These are phyloP conservation scores for Penicillium flavigenum DNA, from an alignment of 495 filamentous ascomycete genomes.

Conservation along the genomic window DNA sequence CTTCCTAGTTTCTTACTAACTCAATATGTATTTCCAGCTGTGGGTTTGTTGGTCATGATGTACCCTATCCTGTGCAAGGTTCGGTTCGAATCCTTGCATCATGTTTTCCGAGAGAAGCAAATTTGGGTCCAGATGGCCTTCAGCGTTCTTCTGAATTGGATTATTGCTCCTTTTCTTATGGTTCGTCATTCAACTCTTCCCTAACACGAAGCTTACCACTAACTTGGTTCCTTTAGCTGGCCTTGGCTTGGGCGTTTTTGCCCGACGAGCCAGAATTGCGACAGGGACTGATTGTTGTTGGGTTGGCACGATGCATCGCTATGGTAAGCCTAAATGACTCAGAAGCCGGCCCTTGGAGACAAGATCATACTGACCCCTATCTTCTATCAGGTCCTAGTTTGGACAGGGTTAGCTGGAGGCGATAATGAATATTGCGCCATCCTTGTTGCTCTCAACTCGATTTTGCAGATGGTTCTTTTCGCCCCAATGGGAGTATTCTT, in stretches of 20 bases:
- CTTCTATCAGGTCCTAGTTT: constrained; percentile 63
- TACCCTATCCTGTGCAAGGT: constrained; percentile 94
- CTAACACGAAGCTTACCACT: background rate
- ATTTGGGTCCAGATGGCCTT: constrained; percentile 82
- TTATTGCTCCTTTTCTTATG: constrained; percentile 89
- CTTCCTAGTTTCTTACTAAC: background rate
- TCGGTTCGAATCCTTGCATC: constrained; percentile 76
- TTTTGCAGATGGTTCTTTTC: constrained; percentile 84
- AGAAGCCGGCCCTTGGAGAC: background rate
- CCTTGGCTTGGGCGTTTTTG: constrained; percentile 74
- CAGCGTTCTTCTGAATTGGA: constrained; percentile 82
- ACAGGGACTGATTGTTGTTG: constrained; percentile 73
- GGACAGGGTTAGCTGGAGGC: constrained; percentile 76
- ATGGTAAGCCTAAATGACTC: constrained; percentile 56
- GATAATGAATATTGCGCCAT: constrained; percentile 86
- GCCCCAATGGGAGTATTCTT: constrained; percentile 80
- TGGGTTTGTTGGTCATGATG: constrained; percentile 91
- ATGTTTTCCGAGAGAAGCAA: constrained; percentile 56
- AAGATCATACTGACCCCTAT: background rate
- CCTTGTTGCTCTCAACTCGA: constrained; percentile 82
- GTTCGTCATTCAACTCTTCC: constrained; percentile 38
- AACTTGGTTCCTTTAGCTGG: constrained; percentile 44
- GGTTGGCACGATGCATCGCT: constrained; percentile 75
- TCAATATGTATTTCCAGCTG: constrained; percentile 45
- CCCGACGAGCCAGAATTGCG: constrained; percentile 68